Evolutionary conservation across 768 basidiomycete species (phyloP).

Genomic region (Fomitopsis serialis): DNA sequence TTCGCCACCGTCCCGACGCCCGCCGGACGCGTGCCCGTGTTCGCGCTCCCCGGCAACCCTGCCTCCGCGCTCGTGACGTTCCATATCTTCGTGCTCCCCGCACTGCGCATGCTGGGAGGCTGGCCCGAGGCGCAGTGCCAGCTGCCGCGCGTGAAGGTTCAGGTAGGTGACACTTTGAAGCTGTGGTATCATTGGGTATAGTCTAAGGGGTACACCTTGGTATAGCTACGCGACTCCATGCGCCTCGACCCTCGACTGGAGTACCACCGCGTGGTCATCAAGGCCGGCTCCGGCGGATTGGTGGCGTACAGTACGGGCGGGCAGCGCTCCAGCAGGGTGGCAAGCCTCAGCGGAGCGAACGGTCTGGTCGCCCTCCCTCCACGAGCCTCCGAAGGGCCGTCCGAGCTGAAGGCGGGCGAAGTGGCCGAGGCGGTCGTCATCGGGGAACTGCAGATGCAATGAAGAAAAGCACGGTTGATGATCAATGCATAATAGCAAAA

Average conservation of each 20-base stretch:
- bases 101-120: conserved; percentile 66
- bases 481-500: background rate
- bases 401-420: conserved; percentile 46
- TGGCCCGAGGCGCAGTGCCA: conserved; percentile 49
- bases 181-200: background rate
- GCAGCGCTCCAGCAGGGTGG: conserved; percentile 78
- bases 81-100: conserved; percentile 79
- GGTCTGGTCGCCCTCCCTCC: conserved; percentile 68
- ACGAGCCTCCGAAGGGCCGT: conserved; percentile 25
- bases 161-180: conserved; percentile 38
- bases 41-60: conserved; percentile 87
- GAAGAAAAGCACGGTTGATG: background rate
- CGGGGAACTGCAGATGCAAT: conserved; percentile 49
- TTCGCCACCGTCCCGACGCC: conserved; percentile 68
- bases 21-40: conserved; percentile 53
- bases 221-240: conserved; percentile 56
- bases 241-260: conserved; percentile 69
- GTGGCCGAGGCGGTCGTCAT: conserved; percentile 58
- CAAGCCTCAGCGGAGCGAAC: conserved; percentile 78
- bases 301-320: conserved; percentile 80
- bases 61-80: conserved; percentile 86
- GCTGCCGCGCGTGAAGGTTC: conserved; percentile 56
- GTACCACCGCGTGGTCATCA: conserved; percentile 74
- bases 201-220: background rate
- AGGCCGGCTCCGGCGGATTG: conserved; percentile 38